Conservation (phyloP, 495 filamentous ascomycete species). For the Hypoxylon lenormandii region DNA sequence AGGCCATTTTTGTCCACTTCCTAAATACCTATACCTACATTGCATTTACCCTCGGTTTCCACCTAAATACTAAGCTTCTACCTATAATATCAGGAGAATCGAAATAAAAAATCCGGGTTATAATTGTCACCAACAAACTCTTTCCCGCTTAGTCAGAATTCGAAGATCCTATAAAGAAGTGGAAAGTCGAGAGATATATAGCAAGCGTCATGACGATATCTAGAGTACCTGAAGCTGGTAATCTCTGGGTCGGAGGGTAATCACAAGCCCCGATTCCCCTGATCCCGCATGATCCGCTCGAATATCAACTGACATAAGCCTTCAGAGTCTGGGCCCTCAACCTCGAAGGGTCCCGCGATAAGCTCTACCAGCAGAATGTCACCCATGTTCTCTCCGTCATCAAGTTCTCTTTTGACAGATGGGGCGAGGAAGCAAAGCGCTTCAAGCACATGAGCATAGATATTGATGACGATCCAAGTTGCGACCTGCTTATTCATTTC, state of each 20-base stretch:
- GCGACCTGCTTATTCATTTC: conserved; percentile 85
- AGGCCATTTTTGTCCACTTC: too few species aligned
- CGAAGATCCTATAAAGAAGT: neutral
- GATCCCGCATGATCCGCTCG: conserved; percentile 2
- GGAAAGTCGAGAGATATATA: neutral
- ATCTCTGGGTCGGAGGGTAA: conserved; percentile 88
- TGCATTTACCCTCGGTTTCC: too few species aligned
- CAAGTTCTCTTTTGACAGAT: conserved; percentile 55
- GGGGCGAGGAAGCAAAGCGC: conserved; percentile 57
- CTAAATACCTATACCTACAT: too few species aligned
- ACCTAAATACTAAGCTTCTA: too few species aligned
- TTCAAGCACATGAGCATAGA: conserved; percentile 81
- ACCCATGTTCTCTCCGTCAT: conserved; percentile 90
- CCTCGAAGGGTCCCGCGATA: conserved; percentile 66
- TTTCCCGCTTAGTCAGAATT: neutral
- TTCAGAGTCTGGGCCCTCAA: conserved; percentile 78
- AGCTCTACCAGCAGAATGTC: conserved; percentile 77
- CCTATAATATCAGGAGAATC: too few species aligned
- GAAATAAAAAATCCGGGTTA: too few species aligned
- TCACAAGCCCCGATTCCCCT: conserved; percentile 44
- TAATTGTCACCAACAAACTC: neutral
- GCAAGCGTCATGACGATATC: conserved; percentile 33
- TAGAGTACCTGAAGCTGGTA: conserved; percentile 57
- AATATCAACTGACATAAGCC: conserved; percentile 45
- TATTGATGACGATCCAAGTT: conserved; percentile 87